phyloP scores from a whole-genome alignment of 331 rosid genomes.

The Quercus lobata region DNA sequence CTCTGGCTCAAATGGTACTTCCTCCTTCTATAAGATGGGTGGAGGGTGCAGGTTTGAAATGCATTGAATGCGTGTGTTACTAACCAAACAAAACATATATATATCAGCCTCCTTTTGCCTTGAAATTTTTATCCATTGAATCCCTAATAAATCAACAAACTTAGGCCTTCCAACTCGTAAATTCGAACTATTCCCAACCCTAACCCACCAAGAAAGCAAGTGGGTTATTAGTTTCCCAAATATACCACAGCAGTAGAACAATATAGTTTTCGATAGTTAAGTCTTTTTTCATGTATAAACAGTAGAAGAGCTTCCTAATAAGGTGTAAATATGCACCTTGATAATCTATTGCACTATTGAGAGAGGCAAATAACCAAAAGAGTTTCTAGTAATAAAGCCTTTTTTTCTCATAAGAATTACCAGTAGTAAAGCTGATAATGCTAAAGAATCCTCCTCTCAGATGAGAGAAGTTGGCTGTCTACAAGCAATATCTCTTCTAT shows the following conservation, averaged over 20 bases:
- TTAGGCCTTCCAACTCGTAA: no score
- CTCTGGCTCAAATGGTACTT: no score
- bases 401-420: neutral
- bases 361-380: neutral
- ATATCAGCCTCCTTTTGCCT: no score
- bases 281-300: neutral
- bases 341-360: neutral
- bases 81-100: no score
- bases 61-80: no score
- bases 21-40: no score
- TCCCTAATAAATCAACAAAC: no score
- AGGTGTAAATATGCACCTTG: neutral
- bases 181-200: no score
- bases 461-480: neutral
- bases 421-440: neutral
- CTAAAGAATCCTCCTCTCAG: neutral
- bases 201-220: neutral
- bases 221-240: neutral
- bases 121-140: no score
- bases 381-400: neutral
- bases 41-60: no score
- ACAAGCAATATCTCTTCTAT: neutral
- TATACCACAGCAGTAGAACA: neutral
- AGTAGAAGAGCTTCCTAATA: neutral
- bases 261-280: neutral